phyloP scores from a whole-genome alignment of 2,329 filamentous ascomycete genomes.

The Paracorniculantispora psalliotae region DNA sequence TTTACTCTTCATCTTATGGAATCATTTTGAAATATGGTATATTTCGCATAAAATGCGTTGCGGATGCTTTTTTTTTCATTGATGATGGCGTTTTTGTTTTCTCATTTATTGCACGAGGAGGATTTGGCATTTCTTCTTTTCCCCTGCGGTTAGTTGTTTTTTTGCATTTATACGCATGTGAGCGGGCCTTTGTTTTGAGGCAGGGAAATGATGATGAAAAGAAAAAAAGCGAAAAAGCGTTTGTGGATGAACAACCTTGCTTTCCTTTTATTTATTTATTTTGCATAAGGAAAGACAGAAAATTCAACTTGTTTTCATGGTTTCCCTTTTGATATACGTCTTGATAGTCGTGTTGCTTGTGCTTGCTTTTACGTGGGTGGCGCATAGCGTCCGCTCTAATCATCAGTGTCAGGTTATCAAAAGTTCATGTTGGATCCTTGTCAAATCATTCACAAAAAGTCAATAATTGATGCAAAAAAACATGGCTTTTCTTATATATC shows the following conservation, averaged over 20 bases:
- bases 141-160: background rate
- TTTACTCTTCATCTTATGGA: background rate
- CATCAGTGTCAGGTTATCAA: too few species aligned
- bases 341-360: background rate
- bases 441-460: too few species aligned
- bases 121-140: background rate
- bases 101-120: background rate
- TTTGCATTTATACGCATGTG: too few species aligned
- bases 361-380: too few species aligned
- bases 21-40: background rate
- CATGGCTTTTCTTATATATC: too few species aligned
- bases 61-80: background rate
- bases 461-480: background rate
- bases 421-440: too few species aligned
- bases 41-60: background rate
- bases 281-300: background rate
- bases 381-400: too few species aligned
- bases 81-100: background rate
- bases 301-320: background rate
- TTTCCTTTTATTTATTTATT: background rate
- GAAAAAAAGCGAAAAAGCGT: background rate
- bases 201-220: background rate
- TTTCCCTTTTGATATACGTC: background rate
- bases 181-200: too few species aligned
- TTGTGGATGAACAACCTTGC: background rate